Evolutionary conservation across 192 early-diverging fungal genomes (phyloP), one percentile per base, ranked within the genome.

Genomic region (Mortierella alpina): DNA sequence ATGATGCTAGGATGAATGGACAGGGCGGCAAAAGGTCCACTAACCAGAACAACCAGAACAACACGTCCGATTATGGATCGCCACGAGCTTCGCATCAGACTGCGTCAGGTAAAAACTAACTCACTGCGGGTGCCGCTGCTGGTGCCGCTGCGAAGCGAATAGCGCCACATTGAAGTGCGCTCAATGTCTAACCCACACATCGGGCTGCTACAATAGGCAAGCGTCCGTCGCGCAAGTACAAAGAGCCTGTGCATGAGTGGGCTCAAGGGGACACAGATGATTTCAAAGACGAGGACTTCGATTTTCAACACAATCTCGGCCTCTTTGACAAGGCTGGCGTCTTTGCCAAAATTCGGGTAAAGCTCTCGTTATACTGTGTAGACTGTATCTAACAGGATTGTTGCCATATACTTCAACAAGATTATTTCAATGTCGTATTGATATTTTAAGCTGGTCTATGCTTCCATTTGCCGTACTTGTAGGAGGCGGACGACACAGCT

Each of bases 281-380:
- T 13, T 91, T 87, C 47, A 86, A 87, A 62, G 81, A 87, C 42
- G 83, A 90, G 63, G 90, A 91, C 57, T 91, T 91, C 73, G 90
- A 91, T 75, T 91, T 91, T 50, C 89, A 91, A 52, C 77, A 75
- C 20, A 90, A 91, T 64, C 58, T 91, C 11, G 79, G 84, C 20
- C 73, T 90, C 70, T 92, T 92, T 86, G 93, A 95, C 65, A 95
- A 95, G 74, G 86, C 85, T 6, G 81, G 79, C 13, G 84, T 92
- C 11, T 93, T 91, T 87, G 89, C 85, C n/a, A 88, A 93, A 68
- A 92, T 93, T 55, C 76, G 90, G 42, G 70, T 72, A 57, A 40
- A 61, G 31, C 31, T 31, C 78, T 86, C 60, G 81, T 52, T 1
- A 10, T 45, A 56, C 4, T 20, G 50, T 18, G 13, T 1, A 10